Evolutionary conservation across 768 basidiomycete species (phyloP).

Genomic region (Hemileccinum impolitum): DNA sequence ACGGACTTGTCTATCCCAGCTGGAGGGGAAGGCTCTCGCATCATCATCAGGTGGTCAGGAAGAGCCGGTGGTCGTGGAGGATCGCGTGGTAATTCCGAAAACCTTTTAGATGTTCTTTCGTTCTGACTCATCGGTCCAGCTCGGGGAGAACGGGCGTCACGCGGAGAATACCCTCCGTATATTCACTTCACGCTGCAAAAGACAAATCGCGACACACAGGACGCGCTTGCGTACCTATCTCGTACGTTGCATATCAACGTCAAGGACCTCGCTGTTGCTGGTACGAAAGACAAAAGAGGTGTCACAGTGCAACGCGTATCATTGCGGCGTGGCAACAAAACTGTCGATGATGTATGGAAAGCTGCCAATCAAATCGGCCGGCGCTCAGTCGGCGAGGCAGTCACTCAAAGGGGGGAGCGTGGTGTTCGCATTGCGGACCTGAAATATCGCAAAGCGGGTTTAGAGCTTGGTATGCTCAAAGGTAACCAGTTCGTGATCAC

Average conservation of each 20-base stretch:
- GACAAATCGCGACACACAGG: conserved; percentile 96
- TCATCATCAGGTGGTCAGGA: conserved; percentile 76
- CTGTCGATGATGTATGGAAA: conserved; percentile 83
- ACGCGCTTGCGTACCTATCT: conserved; percentile 79
- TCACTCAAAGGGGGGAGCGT: conserved; percentile 78
- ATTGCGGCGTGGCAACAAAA: conserved; percentile 70
- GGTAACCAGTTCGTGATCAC: conserved; percentile 97
- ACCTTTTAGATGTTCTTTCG: not conserved
- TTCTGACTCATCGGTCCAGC: conserved; percentile 10
- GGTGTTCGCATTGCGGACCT: conserved; percentile 88
- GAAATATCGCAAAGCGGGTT: conserved; percentile 72
- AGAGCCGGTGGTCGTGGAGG: conserved; percentile 46
- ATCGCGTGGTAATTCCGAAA: conserved; percentile 28
- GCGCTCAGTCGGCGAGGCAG: conserved; percentile 52
- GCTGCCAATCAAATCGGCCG: conserved; percentile 66
- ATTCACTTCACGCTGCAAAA: conserved; percentile 98
- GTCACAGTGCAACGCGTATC: conserved; percentile 93
- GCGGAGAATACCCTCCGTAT: conserved; percentile 76
- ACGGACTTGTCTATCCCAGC: conserved; percentile 53
- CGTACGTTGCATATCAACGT: conserved; percentile 70
- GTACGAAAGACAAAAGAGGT: conserved; percentile 98
- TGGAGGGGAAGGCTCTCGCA: conserved; percentile 66
- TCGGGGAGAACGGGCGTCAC: conserved; percentile 44
- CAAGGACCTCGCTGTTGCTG: conserved; percentile 86
- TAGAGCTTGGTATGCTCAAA: conserved; percentile 95